Evolutionary conservation across 257 asterid genomes (phyloP).

Genomic region (Henckelia pumila): DNA sequence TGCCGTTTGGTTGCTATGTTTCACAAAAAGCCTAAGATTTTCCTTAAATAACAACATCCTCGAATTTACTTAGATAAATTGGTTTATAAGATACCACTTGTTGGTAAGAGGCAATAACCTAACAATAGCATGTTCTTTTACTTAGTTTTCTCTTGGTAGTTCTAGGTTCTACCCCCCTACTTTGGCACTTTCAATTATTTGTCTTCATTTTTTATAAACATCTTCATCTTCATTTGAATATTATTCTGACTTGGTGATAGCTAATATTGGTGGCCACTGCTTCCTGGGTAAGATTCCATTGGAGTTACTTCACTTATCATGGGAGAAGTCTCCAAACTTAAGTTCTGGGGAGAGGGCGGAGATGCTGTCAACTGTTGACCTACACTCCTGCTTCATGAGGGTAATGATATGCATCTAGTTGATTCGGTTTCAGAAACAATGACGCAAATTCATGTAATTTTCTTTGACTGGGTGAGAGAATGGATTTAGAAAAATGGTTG

Average conservation of each 20-base stretch:
- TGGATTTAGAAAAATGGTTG: not conserved
- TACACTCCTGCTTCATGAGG: conserved; percentile 78
- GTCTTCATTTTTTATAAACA: conserved; percentile 13
- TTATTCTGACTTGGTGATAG: conserved; percentile 40
- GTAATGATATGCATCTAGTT: conserved; percentile 33
- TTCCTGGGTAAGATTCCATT: conserved; percentile 81
- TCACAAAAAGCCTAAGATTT: not conserved
- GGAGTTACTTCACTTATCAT: conserved; percentile 73
- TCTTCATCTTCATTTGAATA: conserved; percentile 21
- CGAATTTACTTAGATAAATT: not conserved
- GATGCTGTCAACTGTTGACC: conserved; percentile 78
- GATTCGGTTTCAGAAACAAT: conserved; percentile 16
- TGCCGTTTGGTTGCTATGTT: not conserved
- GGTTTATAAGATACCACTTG: conserved; percentile 4
- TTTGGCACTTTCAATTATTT: conserved; percentile 9
- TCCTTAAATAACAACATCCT: not conserved
- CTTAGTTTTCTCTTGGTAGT: not conserved
- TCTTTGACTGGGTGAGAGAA: not conserved
- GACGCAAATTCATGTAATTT: not conserved
- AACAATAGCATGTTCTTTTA: not conserved
- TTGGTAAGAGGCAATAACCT: conserved; percentile 7
- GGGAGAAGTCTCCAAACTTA: conserved; percentile 81
- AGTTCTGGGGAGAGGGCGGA: conserved; percentile 82
- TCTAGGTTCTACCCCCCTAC: conserved; percentile 19
- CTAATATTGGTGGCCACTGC: conserved; percentile 70